Conservation (phyloP, 176 grass and related monocot species). For the Rhipidocladum racemiflorum region DNA sequence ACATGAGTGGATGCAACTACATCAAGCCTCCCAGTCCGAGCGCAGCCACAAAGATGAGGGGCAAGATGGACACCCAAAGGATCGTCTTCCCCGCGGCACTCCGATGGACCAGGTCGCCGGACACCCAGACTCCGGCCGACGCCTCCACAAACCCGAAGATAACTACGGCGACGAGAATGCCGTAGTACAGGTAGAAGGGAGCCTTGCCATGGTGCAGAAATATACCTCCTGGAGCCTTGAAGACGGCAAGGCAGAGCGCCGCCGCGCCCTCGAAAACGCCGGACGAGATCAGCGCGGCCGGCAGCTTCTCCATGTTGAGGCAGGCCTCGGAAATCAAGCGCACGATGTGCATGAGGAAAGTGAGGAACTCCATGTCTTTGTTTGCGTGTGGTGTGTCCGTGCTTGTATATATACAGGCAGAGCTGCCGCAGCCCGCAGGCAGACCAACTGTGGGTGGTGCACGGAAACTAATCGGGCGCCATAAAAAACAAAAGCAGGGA, state of each 20-base stretch:
- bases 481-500: no score
- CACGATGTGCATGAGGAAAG: no score
- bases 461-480: no score
- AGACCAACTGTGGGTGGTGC: no score
- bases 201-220: neutral
- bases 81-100: neutral
- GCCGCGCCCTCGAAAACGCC: neutral
- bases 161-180: neutral
- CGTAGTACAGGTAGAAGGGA: neutral
- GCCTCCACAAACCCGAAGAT: neutral
- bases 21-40: no score
- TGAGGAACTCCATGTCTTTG: no score
- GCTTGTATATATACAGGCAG: no score
- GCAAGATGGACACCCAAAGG: no score
- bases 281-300: neutral
- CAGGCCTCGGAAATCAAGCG: neutral
- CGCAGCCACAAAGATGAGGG: no score
- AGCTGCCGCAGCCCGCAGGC: no score
- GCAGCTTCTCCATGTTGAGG: neutral
- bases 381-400: no score
- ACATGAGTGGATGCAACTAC: no score
- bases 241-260: neutral
- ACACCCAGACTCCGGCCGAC: neutral
- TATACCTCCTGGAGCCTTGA: constrained; percentile 7
- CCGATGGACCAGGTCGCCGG: neutral